These are phyloP conservation scores for Tolypocladium ophioglossoides DNA, from an alignment of 2,329 filamentous ascomycete genomes.

Conservation along the genomic window DNA sequence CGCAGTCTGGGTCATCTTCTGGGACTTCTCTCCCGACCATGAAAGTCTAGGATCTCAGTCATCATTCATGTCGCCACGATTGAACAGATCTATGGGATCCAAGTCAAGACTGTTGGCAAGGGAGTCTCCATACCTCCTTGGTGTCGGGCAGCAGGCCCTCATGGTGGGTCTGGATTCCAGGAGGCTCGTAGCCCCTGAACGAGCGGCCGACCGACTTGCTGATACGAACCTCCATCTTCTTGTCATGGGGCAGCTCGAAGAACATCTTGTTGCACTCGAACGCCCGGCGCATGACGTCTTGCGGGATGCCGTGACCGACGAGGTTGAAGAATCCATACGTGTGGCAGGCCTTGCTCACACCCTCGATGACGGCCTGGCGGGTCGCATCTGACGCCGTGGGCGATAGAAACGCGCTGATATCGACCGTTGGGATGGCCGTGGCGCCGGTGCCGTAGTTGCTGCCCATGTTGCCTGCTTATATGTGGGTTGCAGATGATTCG, in stretches of 20 bases:
- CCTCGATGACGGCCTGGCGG: conserved; percentile 11
- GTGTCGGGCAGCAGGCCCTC: conserved; percentile 16
- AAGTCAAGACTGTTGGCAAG: too few relatives aligned
- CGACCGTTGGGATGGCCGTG: conserved; percentile 14
- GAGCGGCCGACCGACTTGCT: conserved; percentile 16
- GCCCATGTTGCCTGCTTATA: neutral
- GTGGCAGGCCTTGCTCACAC: conserved; percentile 13
- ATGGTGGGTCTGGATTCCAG: conserved; percentile 17
- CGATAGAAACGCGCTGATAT: conserved; percentile 14
- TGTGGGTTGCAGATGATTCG: too few relatives aligned
- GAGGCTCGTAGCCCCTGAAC: conserved; percentile 16
- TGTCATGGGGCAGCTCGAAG: conserved; percentile 13
- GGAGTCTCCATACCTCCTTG: neutral
- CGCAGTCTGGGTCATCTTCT: neutral
- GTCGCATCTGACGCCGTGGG: conserved; percentile 10
- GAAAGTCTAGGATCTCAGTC: neutral
- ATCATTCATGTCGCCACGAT: too few relatives aligned
- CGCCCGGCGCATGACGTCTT: conserved; percentile 7
- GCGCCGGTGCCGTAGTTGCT: neutral
- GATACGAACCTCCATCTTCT: conserved; percentile 15
- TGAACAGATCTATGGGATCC: too few relatives aligned
- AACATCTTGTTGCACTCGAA: conserved; percentile 13
- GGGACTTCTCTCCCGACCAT: conserved; percentile 1
- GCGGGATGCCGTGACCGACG: conserved; percentile 16
- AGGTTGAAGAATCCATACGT: conserved; percentile 21